Evolutionary conservation across 2,329 filamentous ascomycete genomes (phyloP).

Genomic region (Domatiomyces catenatus): DNA sequence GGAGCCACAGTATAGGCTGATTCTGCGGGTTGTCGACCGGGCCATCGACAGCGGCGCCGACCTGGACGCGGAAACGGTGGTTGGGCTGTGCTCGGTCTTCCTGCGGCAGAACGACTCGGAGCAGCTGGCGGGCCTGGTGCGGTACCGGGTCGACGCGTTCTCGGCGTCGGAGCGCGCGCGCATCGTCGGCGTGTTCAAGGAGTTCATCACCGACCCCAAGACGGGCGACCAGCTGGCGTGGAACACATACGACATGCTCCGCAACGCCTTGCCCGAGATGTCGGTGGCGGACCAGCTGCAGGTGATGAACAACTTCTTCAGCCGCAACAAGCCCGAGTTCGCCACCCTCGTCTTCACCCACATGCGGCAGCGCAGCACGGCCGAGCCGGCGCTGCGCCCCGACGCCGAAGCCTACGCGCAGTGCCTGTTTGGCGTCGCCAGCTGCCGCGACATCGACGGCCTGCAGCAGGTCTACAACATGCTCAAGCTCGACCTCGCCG

Average conservation of each 20-base stretch:
- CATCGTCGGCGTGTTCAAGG: conserved; percentile 50
- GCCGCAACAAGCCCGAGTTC: conserved; percentile 64
- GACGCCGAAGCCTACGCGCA: conserved; percentile 58
- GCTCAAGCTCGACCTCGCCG: conserved; percentile 75
- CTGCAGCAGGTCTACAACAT: conserved; percentile 75
- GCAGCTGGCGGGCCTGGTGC: conserved; percentile 69
- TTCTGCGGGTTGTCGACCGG: conserved; percentile 58
- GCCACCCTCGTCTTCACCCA: conserved; percentile 76
- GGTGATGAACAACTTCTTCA: conserved; percentile 73
- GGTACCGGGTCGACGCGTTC: conserved; percentile 55
- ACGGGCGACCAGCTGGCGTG: conserved; percentile 49
- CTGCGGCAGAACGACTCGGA: conserved; percentile 60
- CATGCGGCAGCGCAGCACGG: conserved; percentile 62
- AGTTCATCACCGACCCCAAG: conserved; percentile 48
- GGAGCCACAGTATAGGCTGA: conserved; percentile 50
- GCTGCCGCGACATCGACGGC: conserved; percentile 43
- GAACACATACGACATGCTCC: conserved; percentile 45
- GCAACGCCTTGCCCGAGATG: conserved; percentile 46
- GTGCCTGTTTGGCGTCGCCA: conserved; percentile 61
- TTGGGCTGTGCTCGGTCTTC: conserved; percentile 56
- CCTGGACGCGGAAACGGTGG: conserved; percentile 60
- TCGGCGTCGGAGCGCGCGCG: conserved; percentile 52
- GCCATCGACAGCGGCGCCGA: conserved; percentile 54
- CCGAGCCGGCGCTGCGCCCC: conserved; percentile 48
- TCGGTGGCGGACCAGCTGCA: conserved; percentile 48